Conservation (phyloP, 495 filamentous ascomycete genomes). For the Penicillium dipodomyicola region DNA sequence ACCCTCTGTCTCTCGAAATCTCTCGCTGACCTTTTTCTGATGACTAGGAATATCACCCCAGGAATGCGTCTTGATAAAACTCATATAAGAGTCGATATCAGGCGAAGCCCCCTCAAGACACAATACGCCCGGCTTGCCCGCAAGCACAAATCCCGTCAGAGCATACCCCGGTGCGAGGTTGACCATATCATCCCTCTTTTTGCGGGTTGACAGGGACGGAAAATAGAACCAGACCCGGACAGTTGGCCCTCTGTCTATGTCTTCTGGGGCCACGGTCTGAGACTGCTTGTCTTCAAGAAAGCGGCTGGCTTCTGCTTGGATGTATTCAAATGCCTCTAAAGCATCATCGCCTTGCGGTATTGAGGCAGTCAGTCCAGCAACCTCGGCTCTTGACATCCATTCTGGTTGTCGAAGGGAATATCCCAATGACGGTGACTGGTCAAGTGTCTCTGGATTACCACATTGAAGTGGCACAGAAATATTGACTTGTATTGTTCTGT, state of each 20-base stretch:
- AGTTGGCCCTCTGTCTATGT: conserved; percentile 15
- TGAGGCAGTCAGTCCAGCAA: conserved; percentile 24
- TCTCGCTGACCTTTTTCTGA: conserved; percentile 45
- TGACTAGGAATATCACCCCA: conserved; percentile 46
- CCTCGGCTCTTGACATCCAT: conserved; percentile 44
- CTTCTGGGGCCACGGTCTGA: background rate
- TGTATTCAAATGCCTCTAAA: conserved; percentile 35
- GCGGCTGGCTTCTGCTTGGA: conserved; percentile 25
- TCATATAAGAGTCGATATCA: conserved; percentile 43
- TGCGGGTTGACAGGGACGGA: conserved; percentile 39
- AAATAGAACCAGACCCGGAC: conserved; percentile 46
- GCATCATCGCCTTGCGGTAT: conserved; percentile 33
- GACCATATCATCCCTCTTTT: conserved; percentile 41
- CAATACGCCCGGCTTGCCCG: conserved; percentile 41
- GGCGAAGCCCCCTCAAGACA: conserved; percentile 37
- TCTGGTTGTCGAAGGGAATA: conserved; percentile 42
- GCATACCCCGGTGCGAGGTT: conserved; percentile 35
- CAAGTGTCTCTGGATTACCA: conserved; percentile 17
- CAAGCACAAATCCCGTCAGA: conserved; percentile 41
- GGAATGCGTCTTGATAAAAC: conserved; percentile 44
- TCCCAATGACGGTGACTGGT: conserved; percentile 27
- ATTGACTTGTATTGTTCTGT: conserved; percentile 35
- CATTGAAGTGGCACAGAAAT: conserved; percentile 35
- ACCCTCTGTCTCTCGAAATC: conserved; percentile 34
- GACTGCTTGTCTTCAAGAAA: conserved; percentile 30